Evolutionary conservation across 2,329 filamentous ascomycete species (phyloP), one percentile per base, ranked within the genome.

Genomic region (Hymenoscyphus fraxineus): DNA sequence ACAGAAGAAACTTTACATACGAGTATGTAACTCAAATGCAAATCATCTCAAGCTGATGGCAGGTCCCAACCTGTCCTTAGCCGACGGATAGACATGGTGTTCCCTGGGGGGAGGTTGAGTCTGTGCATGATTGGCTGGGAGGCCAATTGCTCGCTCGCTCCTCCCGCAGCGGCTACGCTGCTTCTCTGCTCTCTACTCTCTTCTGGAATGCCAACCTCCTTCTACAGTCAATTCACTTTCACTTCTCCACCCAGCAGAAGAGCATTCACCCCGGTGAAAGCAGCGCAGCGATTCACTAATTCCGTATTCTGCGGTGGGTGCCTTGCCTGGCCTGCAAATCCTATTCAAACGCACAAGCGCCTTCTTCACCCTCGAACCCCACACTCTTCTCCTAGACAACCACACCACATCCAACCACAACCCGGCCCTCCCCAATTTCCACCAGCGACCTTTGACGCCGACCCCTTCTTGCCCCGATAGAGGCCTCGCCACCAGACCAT

Each of bases 371-470:
- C 22, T 51, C 44, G 10, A 51, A 51, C 44, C 44, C 44, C 44
- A 51, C 44, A 51, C 19, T 19, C 44, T 10, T 51, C 44, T 27
- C 44, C 44, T 19, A 51, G 44, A 51, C 44, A n/a, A 51, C 44
- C 44, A 51, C 40, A 27, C 57, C 57, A 59, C 32, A 59, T 7
- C 55, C 61, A 27, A 51, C 54, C 39, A 41, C 38, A 32, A 31
- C 40, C 40, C 39, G 39, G 54, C 22, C 39, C 38, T 44, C 16
- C 41, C 39, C 16, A 58, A 59, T 54, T 32, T 59, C 56, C 59
- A 55, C 59, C 35, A 31, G 54, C 54, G 60, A 57, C 27, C 32
- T 58, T 67, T 68, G 64, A 68, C 67, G 65, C 68, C 67, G 64
- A 60, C 64, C 62, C 54, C 44, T 19, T 58, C 12, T 44, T 40